Conservation (phyloP, 495 filamentous ascomycete species). For the Articulospora tetracladia region DNA sequence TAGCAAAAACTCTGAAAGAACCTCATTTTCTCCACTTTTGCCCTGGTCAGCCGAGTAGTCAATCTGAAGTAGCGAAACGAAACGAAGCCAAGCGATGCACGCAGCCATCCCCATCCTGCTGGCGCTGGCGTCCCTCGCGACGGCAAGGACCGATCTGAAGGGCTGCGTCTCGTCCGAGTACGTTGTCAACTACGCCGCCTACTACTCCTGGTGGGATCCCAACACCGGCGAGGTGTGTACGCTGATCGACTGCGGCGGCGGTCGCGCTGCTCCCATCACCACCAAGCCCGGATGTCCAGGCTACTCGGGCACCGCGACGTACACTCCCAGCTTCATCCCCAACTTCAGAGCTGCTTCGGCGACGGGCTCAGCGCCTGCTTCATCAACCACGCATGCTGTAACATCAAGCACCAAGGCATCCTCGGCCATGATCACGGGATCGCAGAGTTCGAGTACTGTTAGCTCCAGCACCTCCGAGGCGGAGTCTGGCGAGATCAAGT, state of each 20-base stretch:
- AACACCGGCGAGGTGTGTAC: conserved; percentile 57
- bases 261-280: conserved; percentile 56
- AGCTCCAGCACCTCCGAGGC: conserved; percentile 3
- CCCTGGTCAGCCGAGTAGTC: too few species aligned
- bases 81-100: too few species aligned
- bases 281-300: conserved; percentile 54
- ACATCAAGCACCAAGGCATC: neutral
- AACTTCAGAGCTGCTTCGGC: neutral
- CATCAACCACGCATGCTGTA: neutral
- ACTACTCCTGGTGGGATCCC: conserved; percentile 49
- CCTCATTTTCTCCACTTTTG: too few species aligned
- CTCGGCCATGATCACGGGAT: conserved; percentile 8
- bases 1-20: too few species aligned
- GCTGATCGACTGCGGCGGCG: conserved; percentile 61
- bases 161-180: conserved; percentile 38
- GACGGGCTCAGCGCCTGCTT: neutral
- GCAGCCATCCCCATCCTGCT: conserved; percentile 8
- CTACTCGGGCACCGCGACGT: conserved; percentile 53
- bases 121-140: conserved; percentile 26
- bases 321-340: conserved; percentile 12
- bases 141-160: conserved; percentile 41
- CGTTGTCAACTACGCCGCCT: conserved; percentile 17
- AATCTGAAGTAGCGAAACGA: too few species aligned
- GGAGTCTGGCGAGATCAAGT: too few species aligned
- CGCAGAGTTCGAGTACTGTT: neutral